Conservation (phyloP, 352 stramenopile genomes). For the Blastocystis sp. region DNA sequence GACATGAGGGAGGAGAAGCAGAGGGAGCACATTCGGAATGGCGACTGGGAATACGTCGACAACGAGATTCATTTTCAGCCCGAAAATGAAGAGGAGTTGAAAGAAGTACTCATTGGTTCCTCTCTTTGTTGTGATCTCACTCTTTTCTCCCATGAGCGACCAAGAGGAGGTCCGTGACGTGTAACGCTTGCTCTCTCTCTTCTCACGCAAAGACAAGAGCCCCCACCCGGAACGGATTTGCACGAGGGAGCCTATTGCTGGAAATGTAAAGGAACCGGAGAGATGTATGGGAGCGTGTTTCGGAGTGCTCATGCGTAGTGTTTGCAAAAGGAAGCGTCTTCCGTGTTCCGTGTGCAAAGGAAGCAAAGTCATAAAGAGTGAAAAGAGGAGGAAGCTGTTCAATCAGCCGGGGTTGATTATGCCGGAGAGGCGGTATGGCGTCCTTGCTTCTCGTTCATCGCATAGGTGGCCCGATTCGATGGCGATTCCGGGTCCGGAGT, state of each 20-base stretch:
- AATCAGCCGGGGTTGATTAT: conserved; percentile 70
- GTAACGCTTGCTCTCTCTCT: no score
- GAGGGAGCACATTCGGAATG: conserved; percentile 44
- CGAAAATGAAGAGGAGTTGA: conserved; percentile 51
- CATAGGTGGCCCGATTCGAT: conserved; percentile 47
- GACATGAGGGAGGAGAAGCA: conserved; percentile 66
- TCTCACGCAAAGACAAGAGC: conserved; percentile 47
- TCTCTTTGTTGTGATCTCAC: background rate
- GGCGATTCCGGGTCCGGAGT: conserved; percentile 51
- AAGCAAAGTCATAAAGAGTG: conserved; percentile 43
- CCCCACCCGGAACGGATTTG: conserved; percentile 70
- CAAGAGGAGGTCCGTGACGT: background rate
- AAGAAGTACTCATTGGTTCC: conserved; percentile 19
- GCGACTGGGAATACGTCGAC: conserved; percentile 53
- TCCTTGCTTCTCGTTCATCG: background rate
- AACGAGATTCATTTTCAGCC: conserved; percentile 71
- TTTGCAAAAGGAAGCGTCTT: conserved; percentile 46
- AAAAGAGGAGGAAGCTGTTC: conserved; percentile 50
- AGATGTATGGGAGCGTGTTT: background rate
- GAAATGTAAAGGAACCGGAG: conserved; percentile 70
- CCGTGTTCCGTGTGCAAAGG: conserved; percentile 47
- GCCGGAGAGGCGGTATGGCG: conserved; percentile 30
- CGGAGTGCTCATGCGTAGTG: background rate
- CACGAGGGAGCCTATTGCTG: conserved; percentile 67
- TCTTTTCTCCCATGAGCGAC: conserved; percentile 30